A percentile compares a stretch with the other conserved stretches of the same genome.
These are phyloP conservation scores for Penicillium olsonii DNA, from an alignment of 2,329 filamentous ascomycete species.

Conservation along the genomic window DNA sequence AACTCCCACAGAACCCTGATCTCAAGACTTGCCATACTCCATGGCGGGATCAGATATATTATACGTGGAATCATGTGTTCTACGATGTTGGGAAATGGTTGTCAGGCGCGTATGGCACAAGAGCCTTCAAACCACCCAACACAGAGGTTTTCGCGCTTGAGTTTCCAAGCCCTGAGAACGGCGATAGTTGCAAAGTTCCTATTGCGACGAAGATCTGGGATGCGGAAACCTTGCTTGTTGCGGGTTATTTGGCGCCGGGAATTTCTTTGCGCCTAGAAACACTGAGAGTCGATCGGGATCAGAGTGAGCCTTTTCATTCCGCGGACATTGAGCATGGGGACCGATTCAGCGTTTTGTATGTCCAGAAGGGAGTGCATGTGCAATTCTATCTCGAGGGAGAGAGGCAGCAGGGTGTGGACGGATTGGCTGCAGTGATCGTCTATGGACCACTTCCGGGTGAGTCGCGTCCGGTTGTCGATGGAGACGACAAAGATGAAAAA, in stretches of 20 bases:
- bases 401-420: not conserved
- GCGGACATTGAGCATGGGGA: not conserved
- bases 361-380: not conserved
- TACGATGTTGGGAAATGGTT: slow-evolving; percentile 1
- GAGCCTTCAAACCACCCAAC: not conserved
- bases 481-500: not conserved
- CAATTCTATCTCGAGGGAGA: slow-evolving; percentile 3
- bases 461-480: not conserved
- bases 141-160: not conserved
- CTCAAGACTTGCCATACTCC: not conserved
- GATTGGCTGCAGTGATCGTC: slow-evolving; percentile 20
- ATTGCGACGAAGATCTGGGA: not conserved
- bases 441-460: not conserved
- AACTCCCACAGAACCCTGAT: not conserved
- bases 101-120: not conserved
- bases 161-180: not conserved
- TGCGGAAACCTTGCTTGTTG: not conserved
- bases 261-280: slow-evolving; percentile 1
- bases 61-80: slow-evolving; percentile 3
- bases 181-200: not conserved
- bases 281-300: not conserved
- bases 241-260: not conserved
- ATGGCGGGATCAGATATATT: slow-evolving; percentile 3
- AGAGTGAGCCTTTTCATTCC: not conserved
- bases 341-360: not conserved